Conservation (phyloP, 2,329 filamentous ascomycete species). For the Xylariomycetidae sp. region DNA sequence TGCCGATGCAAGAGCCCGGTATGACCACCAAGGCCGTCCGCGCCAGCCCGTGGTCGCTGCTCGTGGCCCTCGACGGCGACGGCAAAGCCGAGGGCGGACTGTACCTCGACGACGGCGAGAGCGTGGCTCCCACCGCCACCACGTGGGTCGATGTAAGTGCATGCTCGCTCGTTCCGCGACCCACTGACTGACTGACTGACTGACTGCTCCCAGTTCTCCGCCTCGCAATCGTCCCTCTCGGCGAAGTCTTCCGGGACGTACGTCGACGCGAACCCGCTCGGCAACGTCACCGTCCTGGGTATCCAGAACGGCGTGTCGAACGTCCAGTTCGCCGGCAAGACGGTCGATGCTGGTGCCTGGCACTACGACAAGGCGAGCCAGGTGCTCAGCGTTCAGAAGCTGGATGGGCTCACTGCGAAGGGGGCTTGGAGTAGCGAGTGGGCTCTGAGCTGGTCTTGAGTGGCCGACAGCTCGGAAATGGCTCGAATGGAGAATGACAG, state of each 20-base stretch:
- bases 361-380: constrained; percentile 40
- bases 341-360: constrained; percentile 37
- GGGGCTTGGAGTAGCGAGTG: constrained; percentile 56
- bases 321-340: constrained; percentile 47
- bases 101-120: constrained; percentile 73
- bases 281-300: constrained; percentile 59
- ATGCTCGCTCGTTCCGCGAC: background rate
- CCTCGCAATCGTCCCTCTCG: constrained; percentile 36
- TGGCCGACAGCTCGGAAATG: too few species aligned
- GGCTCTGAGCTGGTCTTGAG: constrained; percentile 47
- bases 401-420: constrained; percentile 40
- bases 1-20: constrained; percentile 63
- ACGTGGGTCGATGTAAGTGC: constrained; percentile 43
- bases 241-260: constrained; percentile 45
- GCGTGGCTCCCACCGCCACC: constrained; percentile 48
- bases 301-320: constrained; percentile 32
- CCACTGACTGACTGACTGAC: constrained; percentile 3
- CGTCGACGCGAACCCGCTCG: constrained; percentile 50
- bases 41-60: constrained; percentile 59
- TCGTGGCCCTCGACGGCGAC: constrained; percentile 52
- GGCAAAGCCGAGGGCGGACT: constrained; percentile 55
- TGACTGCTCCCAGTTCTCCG: constrained; percentile 32
- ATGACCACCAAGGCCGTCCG: constrained; percentile 60
- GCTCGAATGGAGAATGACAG: too few species aligned
- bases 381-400: constrained; percentile 42